Conservation (phyloP, 2,329 filamentous ascomycete genomes). For the Trichoderma sp. region DNA sequence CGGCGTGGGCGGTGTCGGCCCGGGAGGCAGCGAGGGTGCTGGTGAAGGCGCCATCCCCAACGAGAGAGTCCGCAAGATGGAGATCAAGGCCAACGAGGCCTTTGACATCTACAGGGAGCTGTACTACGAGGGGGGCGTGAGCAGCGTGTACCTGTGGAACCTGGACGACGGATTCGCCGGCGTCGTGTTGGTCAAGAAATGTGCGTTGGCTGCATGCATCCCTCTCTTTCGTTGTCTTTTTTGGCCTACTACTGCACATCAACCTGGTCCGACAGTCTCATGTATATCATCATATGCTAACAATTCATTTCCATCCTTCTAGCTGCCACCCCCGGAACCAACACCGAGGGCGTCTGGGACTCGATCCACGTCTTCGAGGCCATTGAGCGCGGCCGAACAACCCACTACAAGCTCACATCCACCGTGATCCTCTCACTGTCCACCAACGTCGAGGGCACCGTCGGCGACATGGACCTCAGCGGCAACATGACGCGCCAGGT, state of each 20-base stretch:
- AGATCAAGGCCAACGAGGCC: constrained; percentile 89
- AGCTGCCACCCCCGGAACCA: constrained; percentile 66
- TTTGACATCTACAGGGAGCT: constrained; percentile 96
- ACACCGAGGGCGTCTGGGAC: constrained; percentile 84
- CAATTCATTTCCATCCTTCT: not conserved
- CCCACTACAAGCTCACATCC: constrained; percentile 96
- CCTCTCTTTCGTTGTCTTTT: not conserved
- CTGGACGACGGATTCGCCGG: constrained; percentile 97
- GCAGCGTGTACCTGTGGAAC: constrained; percentile 97
- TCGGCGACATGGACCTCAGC: constrained; percentile 87
- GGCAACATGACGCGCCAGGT: constrained; percentile 98
- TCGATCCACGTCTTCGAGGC: constrained; percentile 98
- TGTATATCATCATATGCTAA: not conserved
- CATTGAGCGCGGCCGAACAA: constrained; percentile 83
- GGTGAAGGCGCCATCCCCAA: constrained; percentile 83
- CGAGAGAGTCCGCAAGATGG: constrained; percentile 89
- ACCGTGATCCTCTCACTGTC: constrained; percentile 92
- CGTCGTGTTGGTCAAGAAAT: constrained; percentile 93
- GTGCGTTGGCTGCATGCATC: constrained; percentile 45
- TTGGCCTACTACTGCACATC: not conserved
- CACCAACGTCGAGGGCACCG: constrained; percentile 48
- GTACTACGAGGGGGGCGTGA: constrained; percentile 95
- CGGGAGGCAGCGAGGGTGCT: constrained; percentile 56
- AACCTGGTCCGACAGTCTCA: not conserved
- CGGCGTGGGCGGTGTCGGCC: constrained; percentile 52